Conservation (phyloP, 2,329 filamentous ascomycete genomes). For the Neonectria faginata region DNA sequence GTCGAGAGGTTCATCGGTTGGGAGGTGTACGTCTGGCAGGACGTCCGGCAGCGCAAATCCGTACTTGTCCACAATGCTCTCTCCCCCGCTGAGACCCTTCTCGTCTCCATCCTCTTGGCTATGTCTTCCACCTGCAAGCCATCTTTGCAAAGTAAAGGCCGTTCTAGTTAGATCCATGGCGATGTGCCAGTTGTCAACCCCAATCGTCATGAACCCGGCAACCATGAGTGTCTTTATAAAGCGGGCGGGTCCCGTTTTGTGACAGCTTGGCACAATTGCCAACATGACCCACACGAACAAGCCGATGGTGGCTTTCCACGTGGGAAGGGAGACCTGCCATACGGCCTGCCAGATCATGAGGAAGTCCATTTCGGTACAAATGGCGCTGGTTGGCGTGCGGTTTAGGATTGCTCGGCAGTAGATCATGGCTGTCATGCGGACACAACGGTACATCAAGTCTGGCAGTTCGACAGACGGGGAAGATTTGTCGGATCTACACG, state of each 20-base stretch:
- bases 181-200: conserved; percentile 63
- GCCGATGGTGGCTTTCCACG: conserved; percentile 61
- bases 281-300: conserved; percentile 63
- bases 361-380: conserved; percentile 56
- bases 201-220: conserved; percentile 58
- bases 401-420: conserved; percentile 60
- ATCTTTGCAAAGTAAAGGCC: conserved; percentile 55
- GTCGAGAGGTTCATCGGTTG: conserved; percentile 28
- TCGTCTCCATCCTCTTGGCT: conserved; percentile 11
- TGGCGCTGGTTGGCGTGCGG: conserved; percentile 55
- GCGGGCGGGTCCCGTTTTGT: conserved; percentile 54
- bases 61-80: conserved; percentile 43
- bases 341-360: conserved; percentile 58
- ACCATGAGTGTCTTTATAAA: conserved; percentile 61
- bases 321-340: conserved; percentile 60
- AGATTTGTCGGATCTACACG: conserved; percentile 33
- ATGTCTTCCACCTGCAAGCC: conserved; percentile 51
- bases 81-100: conserved; percentile 43
- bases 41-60: conserved; percentile 39
- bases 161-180: conserved; percentile 52
- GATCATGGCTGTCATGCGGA: conserved; percentile 60
- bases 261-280: conserved; percentile 55
- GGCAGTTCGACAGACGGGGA: conserved; percentile 41
- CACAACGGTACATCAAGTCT: conserved; percentile 60
- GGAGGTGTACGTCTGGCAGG: conserved; percentile 36